Conservation (phyloP, 768 basidiomycete genomes). For the Cyclocybe cylindracea region DNA sequence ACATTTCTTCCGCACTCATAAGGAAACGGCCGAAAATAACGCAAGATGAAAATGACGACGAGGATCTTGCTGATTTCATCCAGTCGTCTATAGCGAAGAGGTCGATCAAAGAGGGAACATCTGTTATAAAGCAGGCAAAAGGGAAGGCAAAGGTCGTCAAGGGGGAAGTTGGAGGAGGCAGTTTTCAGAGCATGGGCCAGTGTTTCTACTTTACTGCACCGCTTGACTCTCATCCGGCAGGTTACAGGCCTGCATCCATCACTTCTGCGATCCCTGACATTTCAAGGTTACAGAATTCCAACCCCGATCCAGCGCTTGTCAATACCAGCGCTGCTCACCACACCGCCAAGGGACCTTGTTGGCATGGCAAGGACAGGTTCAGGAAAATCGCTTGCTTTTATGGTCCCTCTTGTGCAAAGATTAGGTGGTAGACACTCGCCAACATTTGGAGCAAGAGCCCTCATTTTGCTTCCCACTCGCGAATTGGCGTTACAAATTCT, state of each 20-base stretch:
- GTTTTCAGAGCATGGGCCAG: constrained; percentile 95
- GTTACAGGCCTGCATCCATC: constrained; percentile 78
- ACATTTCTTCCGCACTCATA: constrained; percentile 64
- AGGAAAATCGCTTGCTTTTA: constrained; percentile 95
- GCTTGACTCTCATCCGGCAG: not conserved
- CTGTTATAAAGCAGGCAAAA: constrained; percentile 76
- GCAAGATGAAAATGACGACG: constrained; percentile 49
- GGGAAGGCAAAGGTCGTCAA: constrained; percentile 69
- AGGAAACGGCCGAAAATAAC: constrained; percentile 41
- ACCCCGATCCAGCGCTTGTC: constrained; percentile 94
- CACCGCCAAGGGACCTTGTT: constrained; percentile 89
- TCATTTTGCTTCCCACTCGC: constrained; percentile 89
- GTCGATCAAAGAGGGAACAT: constrained; percentile 73
- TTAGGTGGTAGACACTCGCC: constrained; percentile 80
- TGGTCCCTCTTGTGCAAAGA: constrained; percentile 88
- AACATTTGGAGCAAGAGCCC: constrained; percentile 79
- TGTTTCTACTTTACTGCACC: constrained; percentile 10
- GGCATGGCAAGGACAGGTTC: constrained; percentile 99
- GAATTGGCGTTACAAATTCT: constrained; percentile 94
- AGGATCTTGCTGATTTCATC: constrained; percentile 66
- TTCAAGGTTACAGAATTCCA: constrained; percentile 93
- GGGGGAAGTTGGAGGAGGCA: constrained; percentile 87
- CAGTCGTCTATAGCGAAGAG: constrained; percentile 69
- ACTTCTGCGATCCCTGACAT: constrained; percentile 78
- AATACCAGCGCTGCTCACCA: constrained; percentile 81